A percentile compares a stretch with the other conserved stretches of the same genome.
Conservation (phyloP, 106 monocot genomes). For the Platanthera guangdongensis region DNA sequence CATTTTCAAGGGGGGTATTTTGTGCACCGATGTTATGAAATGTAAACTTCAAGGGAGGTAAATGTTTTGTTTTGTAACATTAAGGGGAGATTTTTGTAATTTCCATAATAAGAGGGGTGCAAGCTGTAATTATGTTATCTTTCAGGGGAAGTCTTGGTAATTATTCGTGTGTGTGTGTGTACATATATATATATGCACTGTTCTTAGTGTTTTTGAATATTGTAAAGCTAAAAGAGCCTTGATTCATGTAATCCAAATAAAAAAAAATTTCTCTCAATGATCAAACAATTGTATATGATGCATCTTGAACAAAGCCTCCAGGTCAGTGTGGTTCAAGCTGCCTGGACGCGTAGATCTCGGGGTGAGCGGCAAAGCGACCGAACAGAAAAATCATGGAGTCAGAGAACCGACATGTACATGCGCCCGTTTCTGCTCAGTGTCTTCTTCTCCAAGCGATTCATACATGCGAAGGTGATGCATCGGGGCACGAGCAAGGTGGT, state of each 20-base stretch:
- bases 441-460: conserved; percentile 58
- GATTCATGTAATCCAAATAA: neutral
- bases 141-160: too few relatives aligned
- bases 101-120: too few relatives aligned
- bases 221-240: too few relatives aligned
- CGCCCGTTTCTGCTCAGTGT: conserved; percentile 56
- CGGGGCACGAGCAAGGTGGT: conserved; percentile 59
- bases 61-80: too few relatives aligned
- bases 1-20: too few relatives aligned
- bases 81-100: too few relatives aligned
- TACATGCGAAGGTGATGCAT: conserved; percentile 55
- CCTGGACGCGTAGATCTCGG: conserved; percentile 50
- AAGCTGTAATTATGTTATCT: too few relatives aligned
- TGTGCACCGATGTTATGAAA: too few relatives aligned
- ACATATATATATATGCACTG: neutral
- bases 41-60: too few relatives aligned
- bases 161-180: too few relatives aligned
- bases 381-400: conserved; percentile 59
- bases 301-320: neutral
- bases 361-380: conserved; percentile 40
- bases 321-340: conserved; percentile 36
- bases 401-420: conserved; percentile 59
- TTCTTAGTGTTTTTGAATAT: too few relatives aligned
- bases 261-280: too few relatives aligned
- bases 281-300: neutral